Evolutionary conservation across 306 rosid species (phyloP).

Genomic region (Glycyrrhiza uralensis): DNA sequence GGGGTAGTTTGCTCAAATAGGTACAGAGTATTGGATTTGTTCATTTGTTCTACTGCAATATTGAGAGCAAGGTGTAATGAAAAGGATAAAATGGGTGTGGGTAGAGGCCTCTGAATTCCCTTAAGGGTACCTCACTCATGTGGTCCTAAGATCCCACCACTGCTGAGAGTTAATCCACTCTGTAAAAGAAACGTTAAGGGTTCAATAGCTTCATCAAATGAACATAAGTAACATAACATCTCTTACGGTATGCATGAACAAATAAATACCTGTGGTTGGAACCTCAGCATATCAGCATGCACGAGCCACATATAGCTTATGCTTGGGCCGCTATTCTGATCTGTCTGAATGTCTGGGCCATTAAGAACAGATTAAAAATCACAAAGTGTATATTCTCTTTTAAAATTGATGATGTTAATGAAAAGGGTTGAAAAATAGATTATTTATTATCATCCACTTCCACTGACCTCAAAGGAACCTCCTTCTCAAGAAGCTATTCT

Average conservation of each 20-base stretch:
- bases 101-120: not conserved
- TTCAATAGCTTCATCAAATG: conserved; percentile 6
- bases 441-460: conserved; percentile 69
- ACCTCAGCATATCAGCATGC: conserved; percentile 91
- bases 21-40: not conserved
- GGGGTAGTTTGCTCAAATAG: not conserved
- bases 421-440: not conserved
- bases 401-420: conserved; percentile 3
- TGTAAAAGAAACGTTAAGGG: conserved; percentile 27
- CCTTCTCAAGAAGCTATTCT: conserved; percentile 83
- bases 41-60: conserved; percentile 13
- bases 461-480: conserved; percentile 88
- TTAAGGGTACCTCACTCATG: conserved; percentile 53
- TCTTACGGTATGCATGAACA: not conserved
- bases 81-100: not conserved
- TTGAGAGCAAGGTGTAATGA: not conserved
- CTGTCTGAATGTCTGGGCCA: conserved; percentile 95
- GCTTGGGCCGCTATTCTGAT: conserved; percentile 99
- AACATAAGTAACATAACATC: not conserved
- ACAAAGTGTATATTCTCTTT: conserved; percentile 4
- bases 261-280: conserved; percentile 82
- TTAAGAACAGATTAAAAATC: conserved; percentile 34
- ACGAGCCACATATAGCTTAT: conserved; percentile 98
- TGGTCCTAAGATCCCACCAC: conserved; percentile 78
- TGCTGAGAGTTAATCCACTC: conserved; percentile 83